Percentiles rank a stretch among this genome's conserved stretches.
phyloP scores from a whole-genome alignment of 805 yeast species.

The Isabelozyma pseudorhagii region DNA sequence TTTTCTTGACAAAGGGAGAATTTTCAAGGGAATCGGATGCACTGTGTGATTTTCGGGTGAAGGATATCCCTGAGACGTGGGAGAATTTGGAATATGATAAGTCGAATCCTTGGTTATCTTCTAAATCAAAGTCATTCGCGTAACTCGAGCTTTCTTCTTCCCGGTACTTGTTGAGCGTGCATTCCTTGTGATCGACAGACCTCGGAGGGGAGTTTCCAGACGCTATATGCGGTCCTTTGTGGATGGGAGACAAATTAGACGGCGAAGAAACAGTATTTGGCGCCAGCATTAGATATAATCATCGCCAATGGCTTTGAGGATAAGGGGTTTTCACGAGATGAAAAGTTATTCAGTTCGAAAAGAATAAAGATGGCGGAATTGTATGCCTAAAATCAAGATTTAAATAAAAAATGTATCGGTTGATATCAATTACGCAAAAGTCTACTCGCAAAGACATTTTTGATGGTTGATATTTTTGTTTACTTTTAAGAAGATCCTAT shows the following conservation, averaged over 20 bases:
- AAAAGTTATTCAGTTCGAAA: too few species aligned
- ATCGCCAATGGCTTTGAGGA: not conserved
- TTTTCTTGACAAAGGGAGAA: constrained; percentile 27
- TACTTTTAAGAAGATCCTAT: not conserved
- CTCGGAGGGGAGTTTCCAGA: too few species aligned
- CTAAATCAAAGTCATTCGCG: constrained; percentile 27
- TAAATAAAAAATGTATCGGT: too few species aligned
- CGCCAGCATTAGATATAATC: not conserved
- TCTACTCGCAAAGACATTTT: not conserved
- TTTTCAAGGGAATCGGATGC: constrained; percentile 3
- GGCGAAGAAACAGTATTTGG: not conserved
- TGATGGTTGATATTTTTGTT: not conserved
- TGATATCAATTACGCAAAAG: too few species aligned
- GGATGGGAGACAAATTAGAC: not conserved
- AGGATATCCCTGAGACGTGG: constrained; percentile 22
- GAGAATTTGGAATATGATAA: constrained; percentile 37
- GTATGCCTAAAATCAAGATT: not conserved
- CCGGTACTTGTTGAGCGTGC: constrained; percentile 11
- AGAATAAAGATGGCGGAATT: too few species aligned
- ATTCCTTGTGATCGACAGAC: not conserved
- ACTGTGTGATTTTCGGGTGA: constrained; percentile 6
- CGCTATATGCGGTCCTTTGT: not conserved
- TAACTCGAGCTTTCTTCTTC: constrained; percentile 16
- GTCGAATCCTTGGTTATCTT: constrained; percentile 12
- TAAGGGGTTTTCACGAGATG: not conserved